Evolutionary conservation across 371 early-diverging fungal genomes (phyloP), one percentile per base, ranked within the genome.

Genomic region (Mortierella sp.): DNA sequence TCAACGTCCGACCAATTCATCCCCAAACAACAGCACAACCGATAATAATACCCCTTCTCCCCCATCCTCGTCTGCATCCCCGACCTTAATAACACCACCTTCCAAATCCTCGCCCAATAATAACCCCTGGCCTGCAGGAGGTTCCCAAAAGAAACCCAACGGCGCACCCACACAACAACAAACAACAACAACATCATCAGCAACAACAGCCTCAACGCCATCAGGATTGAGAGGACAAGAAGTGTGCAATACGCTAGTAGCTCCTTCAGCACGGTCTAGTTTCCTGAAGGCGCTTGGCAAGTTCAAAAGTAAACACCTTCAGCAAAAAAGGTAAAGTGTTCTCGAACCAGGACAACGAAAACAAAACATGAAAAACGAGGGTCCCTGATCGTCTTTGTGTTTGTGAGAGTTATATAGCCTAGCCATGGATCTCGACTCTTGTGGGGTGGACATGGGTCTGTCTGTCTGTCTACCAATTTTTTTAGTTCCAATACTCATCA

Each of bases 291-390:
- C 80, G 29, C 68, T 80, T 34, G 73, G 75, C 61, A 76, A 73
- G 67, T 76, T 80, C 70, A 80, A 75, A 44, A 75, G 40, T 63
- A 80, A 79, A 64, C 79, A 79, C 48, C 72, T 77, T 14, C 55
- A 55, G 39, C 79, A 76, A 37, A 75, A 76, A 55, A 53, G 80
- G 80, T 80, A 72, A 66, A 31, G 39, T 14, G 29, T 53, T 3
- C 22, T 63, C 39, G 39, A 9, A 34, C 14, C 34, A 24, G 29
- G 10, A 39, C 4, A 63, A n/a, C 37, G 31, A 64, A n/a, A 40
- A 64, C 37, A 2, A 58, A 14, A 58, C 9, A 7, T 1, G 6
- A 39, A 22, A 39, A 14, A n/a, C 14, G 26, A 11, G 55, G 55
- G 19, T 31, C 55, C 55, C 29, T 47, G 9, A 37, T 63, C n/a